phyloP scores from a whole-genome alignment of 139 green algal species.

The Tetradesmus lagerheimii region DNA sequence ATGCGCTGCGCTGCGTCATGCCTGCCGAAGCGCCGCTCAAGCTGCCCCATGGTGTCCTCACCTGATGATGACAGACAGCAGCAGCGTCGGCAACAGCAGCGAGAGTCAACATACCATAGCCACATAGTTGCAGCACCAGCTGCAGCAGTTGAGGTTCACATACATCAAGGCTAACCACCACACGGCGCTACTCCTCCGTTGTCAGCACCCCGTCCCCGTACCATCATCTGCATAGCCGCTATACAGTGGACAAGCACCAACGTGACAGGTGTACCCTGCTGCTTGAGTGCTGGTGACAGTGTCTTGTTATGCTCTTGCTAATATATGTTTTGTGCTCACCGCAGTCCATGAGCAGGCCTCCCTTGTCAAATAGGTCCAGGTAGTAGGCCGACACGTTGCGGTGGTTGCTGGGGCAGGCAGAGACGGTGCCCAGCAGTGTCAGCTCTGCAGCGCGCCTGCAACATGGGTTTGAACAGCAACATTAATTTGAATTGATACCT shows the following conservation, averaged over 20 bases:
- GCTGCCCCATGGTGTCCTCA: constrained; percentile 86
- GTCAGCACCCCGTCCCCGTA: too few relatives aligned
- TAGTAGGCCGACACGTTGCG: constrained; percentile 95
- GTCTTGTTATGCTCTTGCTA: too few relatives aligned
- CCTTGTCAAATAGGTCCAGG: constrained; percentile 74
- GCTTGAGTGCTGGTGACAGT: too few relatives aligned
- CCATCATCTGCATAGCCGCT: too few relatives aligned
- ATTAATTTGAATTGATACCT: too few relatives aligned
- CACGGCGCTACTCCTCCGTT: too few relatives aligned
- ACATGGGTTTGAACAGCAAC: not conserved
- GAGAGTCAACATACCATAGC: too few relatives aligned
- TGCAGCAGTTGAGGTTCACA: not conserved
- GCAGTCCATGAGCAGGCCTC: constrained; percentile 86
- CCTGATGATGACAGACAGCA: not conserved
- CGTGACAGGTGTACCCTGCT: too few relatives aligned
- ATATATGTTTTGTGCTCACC: too few relatives aligned
- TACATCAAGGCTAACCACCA: too few relatives aligned
- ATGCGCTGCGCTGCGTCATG: constrained; percentile 54
- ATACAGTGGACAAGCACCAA: too few relatives aligned
- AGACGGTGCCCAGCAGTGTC: constrained; percentile 74
- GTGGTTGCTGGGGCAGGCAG: constrained; percentile 92
- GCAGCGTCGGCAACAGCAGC: not conserved
- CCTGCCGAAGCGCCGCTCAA: constrained; percentile 79
- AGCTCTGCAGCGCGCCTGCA: constrained; percentile 47
- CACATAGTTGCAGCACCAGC: not conserved